phyloP scores from a whole-genome alignment of 2,329 filamentous ascomycete species.

The Harringtonia aguacate region DNA sequence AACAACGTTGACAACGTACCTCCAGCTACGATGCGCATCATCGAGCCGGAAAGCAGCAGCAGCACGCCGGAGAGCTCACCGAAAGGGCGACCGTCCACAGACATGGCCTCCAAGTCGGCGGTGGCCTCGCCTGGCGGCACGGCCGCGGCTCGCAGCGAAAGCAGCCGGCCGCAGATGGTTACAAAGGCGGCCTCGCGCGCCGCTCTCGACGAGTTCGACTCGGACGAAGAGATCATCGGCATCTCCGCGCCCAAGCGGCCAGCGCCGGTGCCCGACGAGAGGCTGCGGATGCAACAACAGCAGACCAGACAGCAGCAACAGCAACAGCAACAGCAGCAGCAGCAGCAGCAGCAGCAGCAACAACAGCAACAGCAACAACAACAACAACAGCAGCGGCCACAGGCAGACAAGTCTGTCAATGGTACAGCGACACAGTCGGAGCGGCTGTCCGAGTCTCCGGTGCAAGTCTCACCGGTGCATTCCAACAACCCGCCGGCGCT shows the following conservation, averaged over 20 bases:
- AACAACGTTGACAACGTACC: slow-evolving; percentile 47
- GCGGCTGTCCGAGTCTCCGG: slow-evolving; percentile 56
- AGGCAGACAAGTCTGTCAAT: background rate
- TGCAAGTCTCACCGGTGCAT: slow-evolving; percentile 35
- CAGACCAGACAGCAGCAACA: slow-evolving; percentile 2
- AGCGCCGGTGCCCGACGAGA: slow-evolving; percentile 16
- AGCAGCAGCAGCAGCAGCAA: slow-evolving; percentile 16
- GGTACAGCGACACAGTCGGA: slow-evolving; percentile 19
- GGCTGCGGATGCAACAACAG: background rate
- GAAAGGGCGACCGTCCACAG: slow-evolving; percentile 18
- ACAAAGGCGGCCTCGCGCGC: slow-evolving; percentile 51
- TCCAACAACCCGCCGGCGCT: slow-evolving; percentile 52
- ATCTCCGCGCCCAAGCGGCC: slow-evolving; percentile 17
- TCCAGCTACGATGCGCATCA: slow-evolving; percentile 46
- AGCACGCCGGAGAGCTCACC: slow-evolving; percentile 13
- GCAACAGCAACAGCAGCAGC: slow-evolving; percentile 13
- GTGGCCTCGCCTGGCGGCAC: too few relatives aligned
- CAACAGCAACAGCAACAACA: slow-evolving; percentile 7
- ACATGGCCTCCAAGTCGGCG: slow-evolving; percentile 28
- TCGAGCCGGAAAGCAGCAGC: slow-evolving; percentile 34
- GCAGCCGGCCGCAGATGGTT: slow-evolving; percentile 43
- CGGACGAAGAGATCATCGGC: slow-evolving; percentile 28
- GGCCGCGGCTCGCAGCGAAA: slow-evolving; percentile 27
- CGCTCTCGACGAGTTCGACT: slow-evolving; percentile 62
- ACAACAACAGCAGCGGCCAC: slow-evolving; percentile 14